Conservation (phyloP, 2,329 filamentous ascomycete genomes). For the Penicillium sp. region DNA sequence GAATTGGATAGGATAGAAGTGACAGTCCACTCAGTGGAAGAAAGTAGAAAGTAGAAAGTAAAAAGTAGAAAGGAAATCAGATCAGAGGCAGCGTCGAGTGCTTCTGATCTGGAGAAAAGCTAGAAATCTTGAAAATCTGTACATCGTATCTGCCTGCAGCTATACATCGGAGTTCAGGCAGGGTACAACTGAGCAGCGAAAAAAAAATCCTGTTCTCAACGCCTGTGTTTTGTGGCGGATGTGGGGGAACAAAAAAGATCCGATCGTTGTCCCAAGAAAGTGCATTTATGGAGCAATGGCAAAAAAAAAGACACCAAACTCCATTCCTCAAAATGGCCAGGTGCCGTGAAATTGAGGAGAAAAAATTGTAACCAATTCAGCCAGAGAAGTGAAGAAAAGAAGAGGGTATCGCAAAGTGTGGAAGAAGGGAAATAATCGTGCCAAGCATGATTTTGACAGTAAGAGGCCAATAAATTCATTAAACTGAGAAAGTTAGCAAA, state of each 20-base stretch:
- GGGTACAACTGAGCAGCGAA: slow-evolving; percentile 7
- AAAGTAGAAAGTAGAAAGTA: slow-evolving; percentile 1
- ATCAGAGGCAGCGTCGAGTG: slow-evolving; percentile 1
- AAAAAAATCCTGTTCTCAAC: neutral
- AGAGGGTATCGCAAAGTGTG: slow-evolving; percentile 22
- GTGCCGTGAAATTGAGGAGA: slow-evolving; percentile 10
- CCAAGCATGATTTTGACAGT: slow-evolving; percentile 1
- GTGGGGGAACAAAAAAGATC: neutral
- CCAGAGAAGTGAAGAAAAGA: slow-evolving; percentile 10
- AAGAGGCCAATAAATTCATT: slow-evolving; percentile 49
- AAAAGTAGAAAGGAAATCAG: neutral
- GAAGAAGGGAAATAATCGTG: slow-evolving; percentile 8
- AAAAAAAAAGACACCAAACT: slow-evolving; percentile 11
- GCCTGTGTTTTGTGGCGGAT: neutral
- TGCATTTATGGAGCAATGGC: neutral
- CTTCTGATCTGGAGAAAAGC: slow-evolving; percentile 9
- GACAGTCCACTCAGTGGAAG: slow-evolving; percentile 6
- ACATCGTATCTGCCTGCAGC: slow-evolving; percentile 14
- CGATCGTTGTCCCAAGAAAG: neutral
- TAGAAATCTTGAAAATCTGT: slow-evolving; percentile 9
- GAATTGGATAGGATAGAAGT: neutral
- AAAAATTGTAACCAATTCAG: slow-evolving; percentile 10
- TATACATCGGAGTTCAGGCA: slow-evolving; percentile 16
- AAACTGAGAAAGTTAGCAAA: slow-evolving; percentile 74
- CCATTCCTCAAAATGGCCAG: slow-evolving; percentile 14